Evolutionary conservation across 2,329 filamentous ascomycete species (phyloP).

Genomic region (Fonsecaea pedrosoi): DNA sequence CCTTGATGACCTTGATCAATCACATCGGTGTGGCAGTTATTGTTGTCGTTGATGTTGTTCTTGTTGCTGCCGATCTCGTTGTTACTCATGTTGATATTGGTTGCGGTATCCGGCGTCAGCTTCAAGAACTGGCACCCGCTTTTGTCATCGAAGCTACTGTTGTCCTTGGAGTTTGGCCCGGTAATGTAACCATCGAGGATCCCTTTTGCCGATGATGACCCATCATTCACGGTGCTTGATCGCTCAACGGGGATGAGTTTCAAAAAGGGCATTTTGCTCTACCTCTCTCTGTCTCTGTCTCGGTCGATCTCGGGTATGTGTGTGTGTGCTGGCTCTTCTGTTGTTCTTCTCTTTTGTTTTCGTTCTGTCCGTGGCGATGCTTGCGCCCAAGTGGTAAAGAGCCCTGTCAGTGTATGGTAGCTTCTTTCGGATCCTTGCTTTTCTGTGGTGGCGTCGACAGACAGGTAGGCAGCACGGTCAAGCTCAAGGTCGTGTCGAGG

Average conservation of each 20-base stretch:
- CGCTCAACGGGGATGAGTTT: slow-evolving; percentile 2
- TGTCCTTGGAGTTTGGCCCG: not conserved
- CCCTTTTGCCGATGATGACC: not conserved
- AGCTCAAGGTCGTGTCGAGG: not conserved
- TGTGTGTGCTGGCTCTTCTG: too few species aligned
- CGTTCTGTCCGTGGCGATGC: too few species aligned
- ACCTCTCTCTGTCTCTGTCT: too few species aligned
- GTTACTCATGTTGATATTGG: too few species aligned
- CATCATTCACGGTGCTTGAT: too few species aligned
- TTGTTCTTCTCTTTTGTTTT: too few species aligned
- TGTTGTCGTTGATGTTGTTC: too few species aligned
- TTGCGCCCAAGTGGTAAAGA: not conserved
- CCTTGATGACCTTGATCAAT: too few species aligned
- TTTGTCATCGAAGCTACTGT: not conserved
- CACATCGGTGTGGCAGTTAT: too few species aligned
- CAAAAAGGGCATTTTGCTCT: not conserved
- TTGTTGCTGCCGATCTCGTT: too few species aligned
- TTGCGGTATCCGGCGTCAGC: not conserved
- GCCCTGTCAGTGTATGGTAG: not conserved
- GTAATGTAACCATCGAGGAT: not conserved
- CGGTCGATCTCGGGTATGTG: too few species aligned
- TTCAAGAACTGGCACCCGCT: not conserved
- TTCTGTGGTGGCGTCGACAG: not conserved
- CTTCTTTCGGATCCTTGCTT: not conserved
- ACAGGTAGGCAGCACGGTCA: not conserved